phyloP scores from a whole-genome alignment of 2,329 filamentous ascomycete genomes.

The Colletotrichum liriopes region DNA sequence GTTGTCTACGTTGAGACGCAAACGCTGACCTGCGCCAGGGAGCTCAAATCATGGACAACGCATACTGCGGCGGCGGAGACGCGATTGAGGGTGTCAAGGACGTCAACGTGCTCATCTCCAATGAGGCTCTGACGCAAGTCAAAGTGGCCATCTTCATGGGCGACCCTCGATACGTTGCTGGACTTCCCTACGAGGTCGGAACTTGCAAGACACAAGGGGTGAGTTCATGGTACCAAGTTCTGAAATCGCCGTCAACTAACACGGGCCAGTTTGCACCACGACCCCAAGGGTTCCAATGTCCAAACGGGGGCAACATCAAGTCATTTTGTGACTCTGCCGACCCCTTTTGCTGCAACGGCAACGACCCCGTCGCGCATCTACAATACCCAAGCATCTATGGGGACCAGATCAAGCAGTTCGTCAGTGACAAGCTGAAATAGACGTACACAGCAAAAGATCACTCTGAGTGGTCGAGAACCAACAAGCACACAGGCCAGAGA shows the following conservation, averaged over 20 bases:
- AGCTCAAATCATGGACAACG: constrained; percentile 76
- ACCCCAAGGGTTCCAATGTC: constrained; percentile 68
- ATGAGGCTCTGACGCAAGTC: constrained; percentile 67
- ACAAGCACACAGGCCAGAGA: no score
- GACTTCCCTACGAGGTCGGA: constrained; percentile 72
- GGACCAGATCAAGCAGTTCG: constrained; percentile 41
- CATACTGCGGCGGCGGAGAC: constrained; percentile 73
- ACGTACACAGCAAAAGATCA: not conserved
- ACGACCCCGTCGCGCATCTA: constrained; percentile 65
- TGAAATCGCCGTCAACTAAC: not conserved
- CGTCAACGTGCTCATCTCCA: constrained; percentile 59
- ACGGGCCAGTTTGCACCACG: constrained; percentile 67
- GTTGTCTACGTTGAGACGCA: not conserved
- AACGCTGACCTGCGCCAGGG: constrained; percentile 57
- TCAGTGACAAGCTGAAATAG: constrained; percentile 35
- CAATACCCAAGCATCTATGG: constrained; percentile 39
- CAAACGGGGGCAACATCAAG: constrained; percentile 68
- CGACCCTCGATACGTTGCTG: constrained; percentile 70
- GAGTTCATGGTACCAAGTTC: constrained; percentile 50
- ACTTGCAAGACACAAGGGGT: constrained; percentile 72
- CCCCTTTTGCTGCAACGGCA: constrained; percentile 75
- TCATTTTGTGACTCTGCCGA: constrained; percentile 74
- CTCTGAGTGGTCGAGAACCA: no score
- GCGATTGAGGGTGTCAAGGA: constrained; percentile 61
- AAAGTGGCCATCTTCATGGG: constrained; percentile 78